These are phyloP conservation scores for Pelargonium citronellum DNA, from an alignment of 441 rosid genomes.

Conservation along the genomic window DNA sequence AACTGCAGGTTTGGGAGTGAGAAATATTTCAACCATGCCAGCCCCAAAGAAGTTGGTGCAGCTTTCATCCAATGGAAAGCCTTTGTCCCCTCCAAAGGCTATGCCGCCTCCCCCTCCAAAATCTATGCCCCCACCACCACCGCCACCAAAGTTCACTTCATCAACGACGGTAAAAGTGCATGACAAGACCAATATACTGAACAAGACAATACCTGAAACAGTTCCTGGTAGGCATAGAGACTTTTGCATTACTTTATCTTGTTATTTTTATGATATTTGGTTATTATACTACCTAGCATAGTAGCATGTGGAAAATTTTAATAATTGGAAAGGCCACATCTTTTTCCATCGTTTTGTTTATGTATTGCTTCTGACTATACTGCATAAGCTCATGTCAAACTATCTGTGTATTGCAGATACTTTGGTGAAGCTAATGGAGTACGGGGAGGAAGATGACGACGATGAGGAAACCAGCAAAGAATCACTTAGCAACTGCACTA, in stretches of 20 bases:
- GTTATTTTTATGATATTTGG: background rate
- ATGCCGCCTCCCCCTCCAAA: conserved; percentile 29
- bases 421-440: conserved; percentile 75
- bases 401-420: conserved; percentile 53
- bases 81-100: conserved; percentile 35
- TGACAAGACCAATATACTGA: conserved; percentile 23
- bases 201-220: conserved; percentile 32
- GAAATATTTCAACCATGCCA: conserved; percentile 40
- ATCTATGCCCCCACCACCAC: conserved; percentile 31
- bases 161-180: conserved; percentile 23
- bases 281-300: background rate
- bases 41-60: conserved; percentile 43
- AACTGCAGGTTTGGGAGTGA: conserved; percentile 22
- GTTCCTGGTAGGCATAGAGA: conserved; percentile 44
- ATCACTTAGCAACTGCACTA: conserved; percentile 23
- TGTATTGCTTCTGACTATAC: background rate
- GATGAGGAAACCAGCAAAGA: conserved; percentile 38
- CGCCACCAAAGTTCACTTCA: conserved; percentile 43
- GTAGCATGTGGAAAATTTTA: too few species aligned
- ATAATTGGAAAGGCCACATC: background rate
- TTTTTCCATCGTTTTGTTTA: background rate
- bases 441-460: conserved; percentile 83
- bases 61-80: conserved; percentile 36
- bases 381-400: background rate
- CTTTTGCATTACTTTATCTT: background rate